Evolutionary conservation across 106 monocot species (phyloP), one percentile per base, ranked within the genome.

Genomic region (Amphibolis antarctica): DNA sequence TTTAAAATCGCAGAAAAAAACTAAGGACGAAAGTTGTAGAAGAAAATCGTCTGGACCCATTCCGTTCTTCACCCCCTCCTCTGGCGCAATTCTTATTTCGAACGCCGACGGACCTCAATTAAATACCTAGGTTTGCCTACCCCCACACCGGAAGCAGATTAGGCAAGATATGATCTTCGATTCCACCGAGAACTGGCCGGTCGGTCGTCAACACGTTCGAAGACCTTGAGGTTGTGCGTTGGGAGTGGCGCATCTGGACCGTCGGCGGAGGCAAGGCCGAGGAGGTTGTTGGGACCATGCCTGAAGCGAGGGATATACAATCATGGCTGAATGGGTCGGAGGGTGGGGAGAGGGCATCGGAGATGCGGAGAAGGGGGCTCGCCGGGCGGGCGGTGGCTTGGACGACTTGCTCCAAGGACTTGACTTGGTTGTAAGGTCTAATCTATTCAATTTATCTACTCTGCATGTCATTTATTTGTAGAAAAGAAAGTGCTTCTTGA

Each of bases 161-260:
- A 72, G 31, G 60, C 65, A 63, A 9, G 63, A 76, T 4, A 76
- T 81, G 22, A 18, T 73, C 5, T 54, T 24, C 9, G 84, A 88
- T 57, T 70, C 64, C 18, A 25, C 59, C 18, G 19, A 9, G 25
- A 79, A 78, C 70, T 84, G 74, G 76, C n/a, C 76, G 74, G 0
- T 26, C 68, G 42, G 61, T 88, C 14, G 44, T 73, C 29, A 88
- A 88, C 78, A 66, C 80, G 0, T 88, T 78, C 64, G 24, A 51
- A 1, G 75, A 28, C 20, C 46, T 83, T 12, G 88, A 88, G 21
- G 62, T 21, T 18, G 2, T 15, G 10, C 81, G 81, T 46, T 56
- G 83, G 10, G 67, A 64, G 2, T 66, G 0, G 26, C 71, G 84
- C 1, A 76, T 88, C 36, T 81, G 76, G 76, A 84, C 78, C n/a